Evolutionary conservation across 2,329 filamentous ascomycete species (phyloP).

Genomic region (Cryphonectria parasitica): DNA sequence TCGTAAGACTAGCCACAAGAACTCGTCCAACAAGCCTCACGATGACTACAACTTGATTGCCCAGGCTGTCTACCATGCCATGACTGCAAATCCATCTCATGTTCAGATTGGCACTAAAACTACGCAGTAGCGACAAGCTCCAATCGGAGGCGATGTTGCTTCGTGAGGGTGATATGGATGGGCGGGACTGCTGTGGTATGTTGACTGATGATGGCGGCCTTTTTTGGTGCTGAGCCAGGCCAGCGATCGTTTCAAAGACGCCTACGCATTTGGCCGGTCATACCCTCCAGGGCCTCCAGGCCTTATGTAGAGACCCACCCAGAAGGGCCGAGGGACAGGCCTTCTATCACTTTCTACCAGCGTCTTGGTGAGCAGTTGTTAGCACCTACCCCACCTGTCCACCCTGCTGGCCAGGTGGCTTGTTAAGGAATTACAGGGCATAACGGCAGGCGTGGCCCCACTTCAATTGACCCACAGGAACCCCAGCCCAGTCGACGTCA

Average conservation of each 20-base stretch:
- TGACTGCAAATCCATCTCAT: not conserved
- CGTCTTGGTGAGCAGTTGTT: constrained; percentile 6
- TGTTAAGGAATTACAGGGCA: constrained; percentile 9
- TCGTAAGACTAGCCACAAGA: not conserved
- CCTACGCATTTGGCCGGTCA: constrained; percentile 2
- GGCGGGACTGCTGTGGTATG: not conserved
- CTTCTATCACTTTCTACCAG: constrained; percentile 16
- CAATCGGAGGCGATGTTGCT: not conserved
- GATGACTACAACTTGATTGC: not conserved
- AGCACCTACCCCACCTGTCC: not conserved
- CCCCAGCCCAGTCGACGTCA: constrained; percentile 27
- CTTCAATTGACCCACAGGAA: not conserved
- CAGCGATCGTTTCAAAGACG: constrained; percentile 15
- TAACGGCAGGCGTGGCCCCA: constrained; percentile 2
- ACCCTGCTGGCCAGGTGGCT: not conserved
- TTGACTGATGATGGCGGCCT: not conserved
- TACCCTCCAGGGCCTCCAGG: not conserved
- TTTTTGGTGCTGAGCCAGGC: constrained; percentile 9
- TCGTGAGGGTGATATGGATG: constrained; percentile 6
- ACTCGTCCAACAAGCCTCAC: constrained; percentile 2
- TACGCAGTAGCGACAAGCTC: not conserved
- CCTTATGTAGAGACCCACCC: constrained; percentile 16
- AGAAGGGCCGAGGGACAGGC: not conserved
- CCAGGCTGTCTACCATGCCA: not conserved
- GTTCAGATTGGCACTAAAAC: not conserved